These are phyloP conservation scores for Fusarium sp. DNA, from an alignment of 2,329 filamentous ascomycete species.

Conservation along the genomic window DNA sequence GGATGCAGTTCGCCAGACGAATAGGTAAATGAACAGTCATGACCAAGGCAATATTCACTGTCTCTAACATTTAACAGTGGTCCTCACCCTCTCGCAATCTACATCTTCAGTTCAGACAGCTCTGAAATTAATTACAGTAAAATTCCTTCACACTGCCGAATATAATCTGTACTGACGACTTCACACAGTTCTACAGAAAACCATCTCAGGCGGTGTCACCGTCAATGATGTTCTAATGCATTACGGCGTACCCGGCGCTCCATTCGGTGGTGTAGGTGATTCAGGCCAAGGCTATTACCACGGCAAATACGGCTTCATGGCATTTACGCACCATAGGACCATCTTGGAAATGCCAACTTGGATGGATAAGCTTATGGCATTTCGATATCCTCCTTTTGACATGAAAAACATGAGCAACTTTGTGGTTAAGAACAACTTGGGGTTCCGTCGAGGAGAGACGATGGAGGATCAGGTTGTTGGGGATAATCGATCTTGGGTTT, in stretches of 20 bases:
- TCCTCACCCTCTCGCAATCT: neutral
- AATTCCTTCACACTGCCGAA: accelerated
- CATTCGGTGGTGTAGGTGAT: constrained; percentile 58
- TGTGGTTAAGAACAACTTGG: neutral
- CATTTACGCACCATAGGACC: constrained; percentile 46
- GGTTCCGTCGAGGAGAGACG: neutral
- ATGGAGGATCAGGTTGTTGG: neutral
- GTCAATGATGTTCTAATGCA: constrained; percentile 56
- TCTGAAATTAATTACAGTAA: neutral
- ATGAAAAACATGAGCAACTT: neutral
- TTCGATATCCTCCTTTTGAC: neutral
- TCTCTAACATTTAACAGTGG: accelerated
- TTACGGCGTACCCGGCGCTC: constrained; percentile 49
- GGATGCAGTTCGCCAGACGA: neutral
- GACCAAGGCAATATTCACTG: accelerated
- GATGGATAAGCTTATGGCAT: constrained; percentile 25
- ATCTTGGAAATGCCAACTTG: constrained; percentile 42
- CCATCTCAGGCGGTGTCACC: constrained; percentile 52
- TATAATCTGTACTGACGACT: neutral
- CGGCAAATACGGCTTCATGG: constrained; percentile 53
- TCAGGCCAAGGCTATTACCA: constrained; percentile 57
- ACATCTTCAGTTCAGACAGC: accelerated
- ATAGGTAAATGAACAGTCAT: neutral
- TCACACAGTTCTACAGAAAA: accelerated
- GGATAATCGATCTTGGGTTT: neutral